These are phyloP conservation scores for Scytalidium sp. DNA, from an alignment of 2,329 filamentous ascomycete genomes.

Conservation along the genomic window DNA sequence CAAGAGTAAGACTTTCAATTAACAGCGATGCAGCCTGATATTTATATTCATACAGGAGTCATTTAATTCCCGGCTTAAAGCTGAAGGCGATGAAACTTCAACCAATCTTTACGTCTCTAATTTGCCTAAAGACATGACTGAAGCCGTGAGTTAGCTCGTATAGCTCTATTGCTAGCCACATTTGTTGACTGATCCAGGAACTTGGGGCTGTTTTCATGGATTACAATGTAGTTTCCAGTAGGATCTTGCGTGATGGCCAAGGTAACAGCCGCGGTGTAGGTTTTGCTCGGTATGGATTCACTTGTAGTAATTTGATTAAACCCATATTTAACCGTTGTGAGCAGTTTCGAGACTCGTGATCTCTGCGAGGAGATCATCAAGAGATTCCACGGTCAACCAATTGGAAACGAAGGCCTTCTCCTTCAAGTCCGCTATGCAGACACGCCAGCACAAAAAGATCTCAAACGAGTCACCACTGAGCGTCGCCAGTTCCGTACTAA, in stretches of 20 bases:
- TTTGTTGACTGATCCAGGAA: conserved; percentile 47
- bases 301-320: conserved; percentile 3
- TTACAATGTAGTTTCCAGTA: conserved; percentile 85
- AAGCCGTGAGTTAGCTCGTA: conserved; percentile 63
- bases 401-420: conserved; percentile 76
- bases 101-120: conserved; percentile 99
- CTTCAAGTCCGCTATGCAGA: conserved; percentile 96
- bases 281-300: conserved; percentile 78
- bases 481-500: conserved; percentile 94
- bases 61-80: conserved; percentile 97
- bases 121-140: conserved; percentile 85
- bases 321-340: conserved; percentile 14
- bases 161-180: conserved; percentile 13
- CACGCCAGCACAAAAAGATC: conserved; percentile 90
- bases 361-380: conserved; percentile 87
- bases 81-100: conserved; percentile 82
- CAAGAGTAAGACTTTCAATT: conserved; percentile 59
- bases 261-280: conserved; percentile 95
- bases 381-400: conserved; percentile 76
- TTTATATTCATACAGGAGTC: conserved; percentile 69
- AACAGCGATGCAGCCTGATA: conserved; percentile 6
- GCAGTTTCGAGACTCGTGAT: conserved; percentile 83
- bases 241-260: conserved; percentile 88
- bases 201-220: conserved; percentile 75
- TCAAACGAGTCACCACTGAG: conserved; percentile 94